phyloP scores from a whole-genome alignment of 169 alveolate genomes.

The Cryptosporidium baileyi region DNA sequence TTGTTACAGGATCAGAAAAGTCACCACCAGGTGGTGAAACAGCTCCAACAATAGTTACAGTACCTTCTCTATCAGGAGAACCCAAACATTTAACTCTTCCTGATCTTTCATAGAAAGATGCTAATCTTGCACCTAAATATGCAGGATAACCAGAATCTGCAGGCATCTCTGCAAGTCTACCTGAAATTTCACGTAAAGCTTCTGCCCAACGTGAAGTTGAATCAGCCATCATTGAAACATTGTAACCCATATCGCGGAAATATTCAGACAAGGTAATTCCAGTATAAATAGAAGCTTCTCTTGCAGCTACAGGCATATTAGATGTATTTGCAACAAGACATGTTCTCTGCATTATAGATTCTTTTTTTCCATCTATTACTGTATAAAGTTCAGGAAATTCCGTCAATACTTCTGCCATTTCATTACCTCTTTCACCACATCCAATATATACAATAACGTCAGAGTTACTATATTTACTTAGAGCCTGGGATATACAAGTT shows the following conservation, averaged over 20 bases:
- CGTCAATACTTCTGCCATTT: conserved; percentile 99
- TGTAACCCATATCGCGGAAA: conserved; percentile 99
- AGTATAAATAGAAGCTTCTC: conserved; percentile 99
- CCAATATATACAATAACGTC: conserved; percentile 97
- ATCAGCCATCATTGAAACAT: conserved; percentile 99
- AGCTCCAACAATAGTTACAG: conserved; percentile 99
- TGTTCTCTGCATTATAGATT: conserved; percentile 98
- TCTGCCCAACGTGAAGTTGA: conserved; percentile 99
- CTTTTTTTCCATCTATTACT: conserved; percentile 87
- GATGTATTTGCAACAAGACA: conserved; percentile 99
- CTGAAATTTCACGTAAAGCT: conserved; percentile 99
- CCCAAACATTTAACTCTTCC: conserved; percentile 96
- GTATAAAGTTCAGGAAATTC: conserved; percentile 99
- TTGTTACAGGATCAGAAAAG: conserved; percentile 99
- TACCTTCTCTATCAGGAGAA: conserved; percentile 97
- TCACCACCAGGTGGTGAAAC: conserved; percentile 99
- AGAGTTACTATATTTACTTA: conserved; percentile 96
- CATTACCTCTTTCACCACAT: conserved; percentile 99
- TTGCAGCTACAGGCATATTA: conserved; percentile 99
- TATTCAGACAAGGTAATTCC: conserved; percentile 99
- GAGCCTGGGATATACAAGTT: conserved; percentile 97
- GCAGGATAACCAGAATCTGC: conserved; percentile 99
- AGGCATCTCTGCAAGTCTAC: conserved; percentile 99
- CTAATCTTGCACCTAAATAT: conserved; percentile 96
- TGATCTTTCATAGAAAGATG: conserved; percentile 97